Evolutionary conservation across 495 filamentous ascomycete species (phyloP).

Genomic region (Massariosphaeria phaeospora): DNA sequence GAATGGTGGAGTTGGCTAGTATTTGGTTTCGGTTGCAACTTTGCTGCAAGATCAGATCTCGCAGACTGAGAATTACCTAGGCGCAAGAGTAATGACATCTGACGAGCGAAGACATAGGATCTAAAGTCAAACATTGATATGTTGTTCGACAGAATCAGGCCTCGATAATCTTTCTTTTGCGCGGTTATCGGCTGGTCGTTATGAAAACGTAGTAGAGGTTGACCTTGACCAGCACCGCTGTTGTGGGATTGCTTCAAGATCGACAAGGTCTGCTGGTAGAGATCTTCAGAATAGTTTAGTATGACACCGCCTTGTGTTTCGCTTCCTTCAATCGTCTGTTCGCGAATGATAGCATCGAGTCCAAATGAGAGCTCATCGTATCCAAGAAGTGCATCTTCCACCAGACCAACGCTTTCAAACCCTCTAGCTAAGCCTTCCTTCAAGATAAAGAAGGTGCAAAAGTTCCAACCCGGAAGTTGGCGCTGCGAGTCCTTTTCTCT

Average conservation of each 20-base stretch:
- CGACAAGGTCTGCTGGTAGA: slow-evolving; percentile 50
- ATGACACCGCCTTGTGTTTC: slow-evolving; percentile 63
- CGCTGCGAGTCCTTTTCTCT: slow-evolving; percentile 87
- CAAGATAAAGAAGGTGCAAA: slow-evolving; percentile 96
- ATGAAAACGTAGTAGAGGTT: slow-evolving; percentile 61
- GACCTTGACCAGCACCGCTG: slow-evolving; percentile 39
- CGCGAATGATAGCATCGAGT: slow-evolving; percentile 72
- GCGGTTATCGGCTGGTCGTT: slow-evolving; percentile 66
- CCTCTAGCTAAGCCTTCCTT: slow-evolving; percentile 91
- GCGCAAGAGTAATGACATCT: slow-evolving; percentile 76
- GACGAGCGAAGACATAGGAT: slow-evolving; percentile 88
- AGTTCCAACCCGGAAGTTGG: slow-evolving; percentile 91
- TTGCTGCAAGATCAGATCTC: slow-evolving; percentile 26
- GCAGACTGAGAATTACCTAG: slow-evolving; percentile 59
- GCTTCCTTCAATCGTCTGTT: slow-evolving; percentile 55
- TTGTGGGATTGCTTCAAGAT: slow-evolving; percentile 29
- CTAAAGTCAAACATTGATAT: slow-evolving; percentile 97
- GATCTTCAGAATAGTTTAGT: slow-evolving; percentile 62
- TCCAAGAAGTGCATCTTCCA: slow-evolving; percentile 86
- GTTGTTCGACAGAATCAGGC: slow-evolving; percentile 88
- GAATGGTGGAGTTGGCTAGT: slow-evolving; percentile 15
- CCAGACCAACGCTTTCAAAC: slow-evolving; percentile 92
- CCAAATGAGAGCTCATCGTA: slow-evolving; percentile 91
- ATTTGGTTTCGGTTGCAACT: slow-evolving; percentile 19
- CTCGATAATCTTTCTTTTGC: slow-evolving; percentile 76